Evolutionary conservation across 2,329 filamentous ascomycete genomes (phyloP).

Genomic region (Stagonosporopsis vannaccii): DNA sequence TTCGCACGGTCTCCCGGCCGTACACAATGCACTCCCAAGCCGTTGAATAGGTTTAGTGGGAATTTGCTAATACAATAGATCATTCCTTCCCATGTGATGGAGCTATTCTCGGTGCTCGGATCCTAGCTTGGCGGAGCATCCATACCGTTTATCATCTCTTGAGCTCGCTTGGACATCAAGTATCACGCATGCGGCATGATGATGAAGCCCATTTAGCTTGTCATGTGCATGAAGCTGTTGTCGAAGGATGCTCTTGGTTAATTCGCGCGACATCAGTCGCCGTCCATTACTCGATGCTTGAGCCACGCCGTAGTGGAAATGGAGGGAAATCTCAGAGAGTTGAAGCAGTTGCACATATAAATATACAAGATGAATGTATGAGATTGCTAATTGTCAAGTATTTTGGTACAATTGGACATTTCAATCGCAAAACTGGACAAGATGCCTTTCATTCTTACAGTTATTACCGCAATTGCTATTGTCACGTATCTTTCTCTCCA

Average conservation of each 20-base stretch:
- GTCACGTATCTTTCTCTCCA: constrained; percentile 1
- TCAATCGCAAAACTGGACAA: background rate
- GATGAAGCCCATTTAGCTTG: background rate
- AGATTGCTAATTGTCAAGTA: background rate
- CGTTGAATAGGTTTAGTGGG: background rate
- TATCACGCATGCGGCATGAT: constrained; percentile 11
- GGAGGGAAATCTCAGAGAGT: background rate
- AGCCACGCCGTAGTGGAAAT: background rate
- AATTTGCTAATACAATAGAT: background rate
- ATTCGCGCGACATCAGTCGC: constrained; percentile 1
- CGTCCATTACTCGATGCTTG: background rate
- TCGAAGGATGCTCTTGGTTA: constrained; percentile 10
- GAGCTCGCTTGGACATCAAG: constrained; percentile 9
- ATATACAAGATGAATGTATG: background rate
- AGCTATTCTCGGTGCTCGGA: background rate
- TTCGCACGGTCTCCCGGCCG: background rate
- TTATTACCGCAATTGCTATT: background rate
- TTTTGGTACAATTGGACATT: too few species aligned
- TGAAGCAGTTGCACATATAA: constrained; percentile 1
- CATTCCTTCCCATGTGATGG: background rate
- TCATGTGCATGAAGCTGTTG: background rate
- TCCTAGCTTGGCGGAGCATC: background rate
- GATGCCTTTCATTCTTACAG: constrained; percentile 1
- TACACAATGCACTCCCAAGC: background rate
- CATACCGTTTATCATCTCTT: background rate